Base-by-base conservation (phyloP, 768 basidiomycete genomes). In the Obba rivulosa region DNA sequence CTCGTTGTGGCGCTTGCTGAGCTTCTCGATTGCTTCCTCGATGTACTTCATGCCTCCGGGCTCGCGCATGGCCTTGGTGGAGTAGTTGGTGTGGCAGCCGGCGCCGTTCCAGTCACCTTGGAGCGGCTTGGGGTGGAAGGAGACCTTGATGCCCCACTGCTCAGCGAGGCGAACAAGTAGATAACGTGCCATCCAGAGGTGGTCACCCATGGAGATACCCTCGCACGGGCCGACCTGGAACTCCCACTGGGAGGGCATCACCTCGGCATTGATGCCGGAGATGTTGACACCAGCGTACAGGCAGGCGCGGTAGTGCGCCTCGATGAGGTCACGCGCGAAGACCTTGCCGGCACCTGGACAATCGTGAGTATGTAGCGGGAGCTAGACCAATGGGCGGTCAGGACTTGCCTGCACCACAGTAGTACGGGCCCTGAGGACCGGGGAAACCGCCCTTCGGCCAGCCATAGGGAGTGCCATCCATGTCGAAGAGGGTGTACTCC, bases 371-470 rank as follows among this genome's bases (percentile, higher is more conserved):
- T 45, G 25, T 41, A 13, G 17, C 20, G 18, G 25, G 25, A 17
- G 28, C 18, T 5, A 38, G 21, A 31, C 44, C 54, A n/a, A 42
- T 31, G 40, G 21, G 23, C 36, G 25, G 46, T 28, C 17, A 42
- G 39, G 48, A 71, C 83, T 53, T 64, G 88, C 95, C 95, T 68
- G 94, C 94, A 75, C 95, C 96, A 64, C 96, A 99, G 75, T 99
- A 99, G 72, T 99, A 97, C 43, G 96, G 96, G 53, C 96, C 96
- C 69, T 99, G 96, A 53, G 96, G 94, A 64, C 89, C 96, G 54
- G 96, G 96, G 86, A 97, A 99, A 72, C 96, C 96, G 61, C 92
- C 93, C 72, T 93, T 93, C 62, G 96, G 96, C 96, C 96, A 98
- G 47, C 92, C 92, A 69, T 76, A 87, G 40, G 95, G 95, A 53